Evolutionary conservation across 1,284 basidiomycete genomes (phyloP).

Genomic region (Porogramme epimiltina): DNA sequence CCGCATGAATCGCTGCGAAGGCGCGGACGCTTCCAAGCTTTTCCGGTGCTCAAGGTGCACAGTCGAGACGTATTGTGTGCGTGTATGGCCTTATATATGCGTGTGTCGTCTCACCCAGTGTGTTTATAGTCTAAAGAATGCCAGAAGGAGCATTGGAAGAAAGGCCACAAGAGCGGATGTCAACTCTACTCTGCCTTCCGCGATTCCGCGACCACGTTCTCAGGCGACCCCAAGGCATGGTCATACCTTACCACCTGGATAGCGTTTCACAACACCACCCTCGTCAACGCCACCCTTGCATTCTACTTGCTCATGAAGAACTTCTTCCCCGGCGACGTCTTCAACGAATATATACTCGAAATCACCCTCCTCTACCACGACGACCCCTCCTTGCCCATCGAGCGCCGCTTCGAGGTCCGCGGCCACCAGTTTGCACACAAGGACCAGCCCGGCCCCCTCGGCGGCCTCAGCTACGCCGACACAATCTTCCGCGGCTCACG

Average conservation of each 20-base stretch:
- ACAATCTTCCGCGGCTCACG: background rate
- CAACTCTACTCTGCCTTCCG: background rate
- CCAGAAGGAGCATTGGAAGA: slow-evolving; percentile 2
- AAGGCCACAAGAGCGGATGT: slow-evolving; percentile 1
- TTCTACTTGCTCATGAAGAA: background rate
- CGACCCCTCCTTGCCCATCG: background rate
- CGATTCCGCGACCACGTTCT: background rate
- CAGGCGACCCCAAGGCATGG: slow-evolving; percentile 3
- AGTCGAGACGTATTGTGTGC: background rate
- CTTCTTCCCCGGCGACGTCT: background rate
- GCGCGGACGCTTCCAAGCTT: background rate
- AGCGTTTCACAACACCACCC: slow-evolving; percentile 1
- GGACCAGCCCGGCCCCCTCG: background rate
- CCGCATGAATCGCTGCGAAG: slow-evolving; percentile 2
- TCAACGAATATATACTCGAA: too few relatives aligned
- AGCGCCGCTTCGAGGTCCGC: background rate
- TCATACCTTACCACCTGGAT: background rate
- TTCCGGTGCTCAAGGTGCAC: background rate
- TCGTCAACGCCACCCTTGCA: slow-evolving; percentile 7
- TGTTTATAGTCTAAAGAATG: slow-evolving; percentile 1
- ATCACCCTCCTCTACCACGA: slow-evolving; percentile 4
- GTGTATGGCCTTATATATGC: background rate
- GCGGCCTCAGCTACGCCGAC: too few relatives aligned
- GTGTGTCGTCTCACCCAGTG: background rate
- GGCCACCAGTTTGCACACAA: background rate